Base-by-base conservation (phyloP, 139 green algal species). In the Limnomonas spitsbergensis region DNA sequence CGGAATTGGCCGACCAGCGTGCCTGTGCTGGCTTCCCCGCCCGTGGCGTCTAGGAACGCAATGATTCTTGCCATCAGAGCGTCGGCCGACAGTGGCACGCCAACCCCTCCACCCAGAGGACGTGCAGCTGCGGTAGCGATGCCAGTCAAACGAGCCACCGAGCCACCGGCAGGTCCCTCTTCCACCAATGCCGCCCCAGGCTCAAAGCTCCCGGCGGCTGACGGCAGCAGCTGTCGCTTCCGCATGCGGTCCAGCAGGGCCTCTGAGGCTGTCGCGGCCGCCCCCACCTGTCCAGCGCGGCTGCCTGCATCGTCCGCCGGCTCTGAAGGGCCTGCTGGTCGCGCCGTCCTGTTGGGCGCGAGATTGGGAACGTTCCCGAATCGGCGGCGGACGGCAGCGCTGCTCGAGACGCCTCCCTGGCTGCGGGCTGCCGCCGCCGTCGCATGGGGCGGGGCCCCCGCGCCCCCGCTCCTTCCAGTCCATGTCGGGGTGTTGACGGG, bases 401-500 rank as follows among this genome's bases (percentile, higher is more conserved):
- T 31, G 29, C 78, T 31, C 20, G 66, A 34, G 4, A 32, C 3
- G 67, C 35, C 40, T 42, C 38, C 75, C 38, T 35, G 14, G 47
- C 27, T 52, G 20, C 47, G 47, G 56, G n/a, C 29, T 70, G 56
- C 56, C 7, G 56, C 56, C 7, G 56, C 36, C 31, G 35, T 32
- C 42, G 68, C 35, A n/a, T 32, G 24, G 26, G 32, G 42, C 29
- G 89, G 87, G 4, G 82, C 87, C 20, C 88, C 92, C 2, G 88
- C 92, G 20, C 70, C 68, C 1, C 94, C 94, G 24, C 83, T 87
- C 26, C 89, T 73, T 0, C 94, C 94, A 6, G 94, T 98, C 94
- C 94, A 98, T 0, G 94, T 98, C 35, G 94, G 94, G 40, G 84
- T 76, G 67, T 82, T 84, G 31, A 98, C 82, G n/a, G 87, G 79